Conservation (phyloP, 1,284 basidiomycete genomes). For the Phlebopus sp. region DNA sequence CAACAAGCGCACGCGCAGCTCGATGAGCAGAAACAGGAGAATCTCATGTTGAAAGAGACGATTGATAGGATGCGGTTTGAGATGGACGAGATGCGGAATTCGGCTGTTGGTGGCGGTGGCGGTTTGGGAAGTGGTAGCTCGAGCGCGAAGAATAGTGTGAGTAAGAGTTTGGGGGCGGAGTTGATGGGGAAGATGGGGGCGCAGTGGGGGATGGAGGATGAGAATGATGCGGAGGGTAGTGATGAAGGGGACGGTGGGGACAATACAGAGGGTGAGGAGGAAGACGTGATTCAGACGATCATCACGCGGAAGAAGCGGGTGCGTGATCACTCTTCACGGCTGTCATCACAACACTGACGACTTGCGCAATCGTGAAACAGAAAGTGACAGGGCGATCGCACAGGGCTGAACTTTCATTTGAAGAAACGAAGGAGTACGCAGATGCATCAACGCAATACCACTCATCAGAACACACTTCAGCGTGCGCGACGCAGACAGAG, state of each 20-base stretch:
- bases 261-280: conserved; percentile 67
- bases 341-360: conserved; percentile 10
- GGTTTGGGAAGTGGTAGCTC: conserved; percentile 43
- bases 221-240: conserved; percentile 35
- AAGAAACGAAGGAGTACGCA: conserved; percentile 68
- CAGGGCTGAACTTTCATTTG: conserved; percentile 50
- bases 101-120: conserved; percentile 33
- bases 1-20: conserved; percentile 69
- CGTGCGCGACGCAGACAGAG: conserved; percentile 38
- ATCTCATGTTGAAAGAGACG: conserved; percentile 86
- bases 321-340: conserved; percentile 25
- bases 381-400: conserved; percentile 63
- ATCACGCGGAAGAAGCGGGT: conserved; percentile 77
- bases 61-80: conserved; percentile 90
- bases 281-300: conserved; percentile 74
- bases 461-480: conserved; percentile 43
- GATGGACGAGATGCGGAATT: conserved; percentile 80
- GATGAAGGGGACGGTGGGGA: conserved; percentile 51
- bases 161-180: conserved; percentile 81
- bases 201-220: conserved; percentile 41
- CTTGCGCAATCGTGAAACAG: conserved; percentile 34
- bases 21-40: conserved; percentile 90
- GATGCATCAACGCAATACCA: conserved; percentile 70
- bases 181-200: conserved; percentile 57
- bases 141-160: conserved; percentile 53